phyloP scores from a whole-genome alignment of 495 filamentous ascomycete species.

The Parathielavia appendiculata region DNA sequence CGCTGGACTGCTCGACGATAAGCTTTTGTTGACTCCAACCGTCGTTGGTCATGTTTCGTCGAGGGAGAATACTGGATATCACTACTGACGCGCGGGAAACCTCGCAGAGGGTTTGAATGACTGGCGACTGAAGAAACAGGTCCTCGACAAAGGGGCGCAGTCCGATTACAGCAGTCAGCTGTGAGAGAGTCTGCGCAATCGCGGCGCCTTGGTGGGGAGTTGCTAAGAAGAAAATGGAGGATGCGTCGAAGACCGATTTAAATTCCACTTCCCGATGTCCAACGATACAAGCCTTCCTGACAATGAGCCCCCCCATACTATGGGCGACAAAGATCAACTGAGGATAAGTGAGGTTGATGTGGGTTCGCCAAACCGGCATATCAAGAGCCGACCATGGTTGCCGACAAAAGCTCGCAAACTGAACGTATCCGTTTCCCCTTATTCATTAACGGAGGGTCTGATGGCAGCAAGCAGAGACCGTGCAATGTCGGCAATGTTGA shows the following conservation, averaged over 20 bases:
- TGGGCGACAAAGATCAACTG: slow-evolving; percentile 43
- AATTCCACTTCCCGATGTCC: slow-evolving; percentile 18
- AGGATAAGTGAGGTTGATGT: no score
- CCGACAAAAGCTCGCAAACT: background rate
- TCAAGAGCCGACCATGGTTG: background rate
- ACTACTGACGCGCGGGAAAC: background rate
- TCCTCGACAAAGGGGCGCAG: slow-evolving; percentile 18
- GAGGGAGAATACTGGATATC: slow-evolving; percentile 12
- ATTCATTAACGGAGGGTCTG: slow-evolving; percentile 25
- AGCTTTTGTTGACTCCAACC: slow-evolving; percentile 10
- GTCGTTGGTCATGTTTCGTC: slow-evolving; percentile 11
- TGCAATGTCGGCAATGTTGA: slow-evolving; percentile 43
- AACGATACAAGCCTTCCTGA: slow-evolving; percentile 38
- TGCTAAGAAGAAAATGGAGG: slow-evolving; percentile 43
- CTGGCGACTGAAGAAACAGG: slow-evolving; percentile 11
- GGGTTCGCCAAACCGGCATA: no score
- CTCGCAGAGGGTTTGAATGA: slow-evolving; percentile 6
- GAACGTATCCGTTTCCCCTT: background rate
- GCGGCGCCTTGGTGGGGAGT: slow-evolving; percentile 48
- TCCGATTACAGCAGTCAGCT: slow-evolving; percentile 2
- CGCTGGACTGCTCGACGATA: slow-evolving; percentile 20
- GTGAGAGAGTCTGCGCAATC: slow-evolving; percentile 34
- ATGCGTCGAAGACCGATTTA: slow-evolving; percentile 27
- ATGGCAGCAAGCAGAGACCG: slow-evolving; percentile 37
- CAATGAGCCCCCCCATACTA: slow-evolving; percentile 48